phyloP scores from a whole-genome alignment of 2,329 filamentous ascomycete genomes.

The Aureobasidium melanogenum region DNA sequence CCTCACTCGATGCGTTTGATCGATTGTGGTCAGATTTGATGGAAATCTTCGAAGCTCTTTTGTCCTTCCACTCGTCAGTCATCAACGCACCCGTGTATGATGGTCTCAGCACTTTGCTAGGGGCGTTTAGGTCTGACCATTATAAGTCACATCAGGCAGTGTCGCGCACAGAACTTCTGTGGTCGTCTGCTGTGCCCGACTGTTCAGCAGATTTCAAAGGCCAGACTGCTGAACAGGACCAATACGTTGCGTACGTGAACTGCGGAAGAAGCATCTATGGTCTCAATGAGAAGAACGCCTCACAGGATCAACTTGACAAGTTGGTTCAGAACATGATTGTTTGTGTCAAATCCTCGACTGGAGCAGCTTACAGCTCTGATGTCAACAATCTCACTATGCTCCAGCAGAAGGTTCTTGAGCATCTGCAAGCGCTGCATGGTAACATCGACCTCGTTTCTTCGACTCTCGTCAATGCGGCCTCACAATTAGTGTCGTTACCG shows the following conservation, averaged over 20 bases:
- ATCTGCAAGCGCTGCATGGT: constrained; percentile 58
- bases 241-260: constrained; percentile 74
- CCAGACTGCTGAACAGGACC: constrained; percentile 57
- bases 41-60: constrained; percentile 52
- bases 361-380: constrained; percentile 61
- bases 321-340: constrained; percentile 64
- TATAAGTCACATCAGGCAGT: constrained; percentile 21
- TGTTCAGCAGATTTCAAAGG: constrained; percentile 12
- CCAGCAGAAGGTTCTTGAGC: constrained; percentile 60
- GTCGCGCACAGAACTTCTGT: constrained; percentile 22
- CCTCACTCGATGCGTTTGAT: constrained; percentile 57
- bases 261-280: constrained; percentile 70
- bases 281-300: constrained; percentile 57
- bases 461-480: constrained; percentile 58
- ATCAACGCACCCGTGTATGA: constrained; percentile 35
- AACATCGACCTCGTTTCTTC: constrained; percentile 57
- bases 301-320: constrained; percentile 52
- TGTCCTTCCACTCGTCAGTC: constrained; percentile 30
- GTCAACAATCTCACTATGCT: constrained; percentile 64
- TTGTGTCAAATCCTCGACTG: constrained; percentile 61
- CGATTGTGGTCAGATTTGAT: constrained; percentile 69
- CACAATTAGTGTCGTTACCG: constrained; percentile 63
- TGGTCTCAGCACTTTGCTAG: constrained; percentile 32
- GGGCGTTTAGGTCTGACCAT: constrained; percentile 19
- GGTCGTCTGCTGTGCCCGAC: constrained; percentile 23